Conservation (phyloP, 306 rosid genomes). For the Cucurbita moschata region DNA sequence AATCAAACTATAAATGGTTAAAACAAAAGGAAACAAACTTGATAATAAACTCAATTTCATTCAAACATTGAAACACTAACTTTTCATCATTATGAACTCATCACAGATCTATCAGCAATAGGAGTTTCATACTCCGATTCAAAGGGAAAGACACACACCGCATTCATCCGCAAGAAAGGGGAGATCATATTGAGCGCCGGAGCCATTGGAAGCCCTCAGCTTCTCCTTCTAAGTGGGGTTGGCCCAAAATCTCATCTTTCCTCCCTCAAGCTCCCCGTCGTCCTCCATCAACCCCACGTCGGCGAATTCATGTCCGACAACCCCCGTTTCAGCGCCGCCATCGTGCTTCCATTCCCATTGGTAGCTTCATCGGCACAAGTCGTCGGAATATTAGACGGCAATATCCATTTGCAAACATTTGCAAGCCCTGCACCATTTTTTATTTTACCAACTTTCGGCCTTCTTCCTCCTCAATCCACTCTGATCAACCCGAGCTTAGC, state of each 20-base stretch:
- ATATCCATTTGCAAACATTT: neutral
- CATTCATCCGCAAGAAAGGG: slow-evolving; percentile 5
- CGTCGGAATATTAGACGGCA: neutral
- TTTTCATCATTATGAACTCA: neutral
- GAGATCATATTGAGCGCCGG: slow-evolving; percentile 21
- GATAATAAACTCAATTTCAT: too few species aligned
- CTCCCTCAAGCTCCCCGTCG: slow-evolving; percentile 4
- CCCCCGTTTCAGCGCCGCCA: neutral
- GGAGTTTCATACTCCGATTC: slow-evolving; percentile 15
- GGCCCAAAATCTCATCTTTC: slow-evolving; percentile 11
- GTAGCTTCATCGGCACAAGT: neutral
- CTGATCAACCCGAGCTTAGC: neutral
- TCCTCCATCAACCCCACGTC: slow-evolving; percentile 7
- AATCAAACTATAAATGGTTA: too few species aligned
- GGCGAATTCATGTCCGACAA: slow-evolving; percentile 19
- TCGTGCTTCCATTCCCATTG: neutral
- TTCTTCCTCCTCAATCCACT: neutral
- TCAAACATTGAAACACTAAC: too few species aligned
- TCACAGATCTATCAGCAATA: neutral
- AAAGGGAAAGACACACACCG: slow-evolving; percentile 8
- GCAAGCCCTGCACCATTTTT: neutral
- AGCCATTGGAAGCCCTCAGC: slow-evolving; percentile 22
- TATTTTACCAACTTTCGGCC: neutral
- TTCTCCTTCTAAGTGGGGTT: slow-evolving; percentile 18
- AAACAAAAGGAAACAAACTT: too few species aligned